Base-by-base conservation (phyloP, 305 asterid species). In the Rubia balearica region DNA sequence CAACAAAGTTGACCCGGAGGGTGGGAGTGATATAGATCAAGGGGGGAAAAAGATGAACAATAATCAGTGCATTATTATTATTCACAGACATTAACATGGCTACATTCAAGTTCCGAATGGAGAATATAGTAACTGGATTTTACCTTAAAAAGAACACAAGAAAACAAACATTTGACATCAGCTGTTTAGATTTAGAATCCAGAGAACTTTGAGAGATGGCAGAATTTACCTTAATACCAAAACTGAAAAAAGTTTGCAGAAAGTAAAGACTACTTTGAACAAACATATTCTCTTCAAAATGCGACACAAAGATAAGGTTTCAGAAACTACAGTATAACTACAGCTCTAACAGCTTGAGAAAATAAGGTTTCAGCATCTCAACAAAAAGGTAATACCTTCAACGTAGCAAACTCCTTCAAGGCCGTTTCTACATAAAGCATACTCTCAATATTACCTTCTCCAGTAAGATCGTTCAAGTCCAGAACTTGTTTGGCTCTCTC, bases 371-470 rank as follows among this genome's bases (percentile, higher is more conserved):
- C n/a, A n/a, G n/a, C n/a, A n/a, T n/a, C n/a, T n/a, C n/a, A n/a
- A n/a, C n/a, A n/a, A n/a, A n/a, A n/a, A n/a, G n/a, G n/a, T n/a
- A n/a, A n/a, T n/a, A n/a, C 98, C 98, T 93, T 89, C 80, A 93
- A 80, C 9, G 96, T 88, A 82, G 91, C 87, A 78, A 93, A 94
- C 81, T 93, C 98, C 68, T 89, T 93, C 74, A 93, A 81, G 41
- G 97, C 98, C 96, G 85, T 86, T 81, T 93, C 98, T 79, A 90
- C 96, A 59, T 91, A 80, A 74, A 93, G 92, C 94, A 89, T 89
- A 87, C 96, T 93, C 85, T 93, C 98, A 76, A 90, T 93, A 80
- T 91, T 90, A 74, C 98, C 97, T 80, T 93, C 98, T 78, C 92
- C 96, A 61, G 89, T 85, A 73, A 88, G 91, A 85, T 93, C 98